Evolutionary conservation across 768 basidiomycete species (phyloP), one percentile per base, ranked within the genome.

Genomic region (Tremella fuciformis): DNA sequence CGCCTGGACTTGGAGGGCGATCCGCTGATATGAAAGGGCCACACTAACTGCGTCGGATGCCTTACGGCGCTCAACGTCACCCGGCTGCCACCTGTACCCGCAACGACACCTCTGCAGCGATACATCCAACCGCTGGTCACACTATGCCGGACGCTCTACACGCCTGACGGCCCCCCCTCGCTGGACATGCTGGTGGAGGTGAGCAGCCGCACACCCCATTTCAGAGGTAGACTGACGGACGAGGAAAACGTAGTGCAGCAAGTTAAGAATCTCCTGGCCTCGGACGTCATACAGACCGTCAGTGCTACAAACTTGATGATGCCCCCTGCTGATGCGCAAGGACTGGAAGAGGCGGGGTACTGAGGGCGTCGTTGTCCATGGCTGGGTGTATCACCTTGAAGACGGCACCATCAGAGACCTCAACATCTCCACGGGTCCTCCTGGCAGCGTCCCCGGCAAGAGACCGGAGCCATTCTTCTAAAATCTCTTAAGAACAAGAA

Each of bases 311-410:
- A 18, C 16, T 26, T 24, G 18, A 46, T 22, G 52, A n/a, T n/a
- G n/a, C n/a, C n/a, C n/a, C n/a, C n/a, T n/a, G n/a, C 41, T 63
- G 58, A 55, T 29, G n/a, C 8, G 39, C 19, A 16, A 73, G 66
- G 71, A 73, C 54, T 70, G 71, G 71, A 68, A 66, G 46, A 22
- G 69, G 50, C 58, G 71, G 46, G 71, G 69, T 19, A 46, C 61
- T 4, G 55, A 68, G 25, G 71, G 71, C 18, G 69, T 73, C 8
- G 61, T 60, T 3, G 60, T 73, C 25, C 71, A 70, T 44, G 71
- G 71, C 15, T 70, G 69, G 71, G 71, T 73, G 13, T 70, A 73
- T 55, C 71, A 73, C 46, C 69, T 73, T 18, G 71, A 73, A 50
- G 60, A 73, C 53, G 71, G 71, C 8, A 68, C 64, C n/a, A 73